These are phyloP conservation scores for Platanthera guangdongensis DNA, from an alignment of 106 monocot genomes.

Conservation along the genomic window DNA sequence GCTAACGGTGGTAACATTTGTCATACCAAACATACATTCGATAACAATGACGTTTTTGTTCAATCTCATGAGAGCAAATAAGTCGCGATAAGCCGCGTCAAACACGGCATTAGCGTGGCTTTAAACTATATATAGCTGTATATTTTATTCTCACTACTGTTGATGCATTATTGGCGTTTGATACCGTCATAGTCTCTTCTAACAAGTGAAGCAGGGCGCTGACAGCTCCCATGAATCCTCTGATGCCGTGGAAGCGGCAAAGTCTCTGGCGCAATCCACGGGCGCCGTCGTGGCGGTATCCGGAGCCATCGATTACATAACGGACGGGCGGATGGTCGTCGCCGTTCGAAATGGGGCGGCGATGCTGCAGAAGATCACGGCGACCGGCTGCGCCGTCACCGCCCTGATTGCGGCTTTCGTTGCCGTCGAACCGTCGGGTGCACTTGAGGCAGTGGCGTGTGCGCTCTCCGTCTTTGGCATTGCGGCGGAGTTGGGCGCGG, in stretches of 20 bases:
- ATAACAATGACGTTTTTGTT: no score
- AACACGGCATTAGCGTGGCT: no score
- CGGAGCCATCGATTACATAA: slow-evolving; percentile 50
- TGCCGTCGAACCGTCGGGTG: slow-evolving; percentile 40
- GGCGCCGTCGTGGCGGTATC: slow-evolving; percentile 61
- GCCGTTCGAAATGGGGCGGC: slow-evolving; percentile 48
- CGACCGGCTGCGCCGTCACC: slow-evolving; percentile 72
- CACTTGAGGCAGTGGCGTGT: slow-evolving; percentile 56
- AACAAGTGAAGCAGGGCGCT: slow-evolving; percentile 32
- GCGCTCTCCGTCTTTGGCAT: slow-evolving; percentile 72
- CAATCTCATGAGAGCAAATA: no score
- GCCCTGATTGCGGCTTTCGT: slow-evolving; percentile 82
- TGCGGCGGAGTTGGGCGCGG: slow-evolving; percentile 65
- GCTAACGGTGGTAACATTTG: no score
- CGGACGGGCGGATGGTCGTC: slow-evolving; percentile 38
- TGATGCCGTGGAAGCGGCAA: slow-evolving; percentile 52
- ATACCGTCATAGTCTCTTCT: no score
- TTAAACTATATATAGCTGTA: no score
- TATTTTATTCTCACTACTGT: no score
- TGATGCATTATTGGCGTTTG: no score
- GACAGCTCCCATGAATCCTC: slow-evolving; percentile 75
- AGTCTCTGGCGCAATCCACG: slow-evolving; percentile 25
- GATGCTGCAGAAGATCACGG: slow-evolving; percentile 90
- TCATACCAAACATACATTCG: no score
- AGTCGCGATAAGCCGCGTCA: no score